Evolutionary conservation across 495 filamentous ascomycete genomes (phyloP).

Genomic region (Penicillium desertorum): DNA sequence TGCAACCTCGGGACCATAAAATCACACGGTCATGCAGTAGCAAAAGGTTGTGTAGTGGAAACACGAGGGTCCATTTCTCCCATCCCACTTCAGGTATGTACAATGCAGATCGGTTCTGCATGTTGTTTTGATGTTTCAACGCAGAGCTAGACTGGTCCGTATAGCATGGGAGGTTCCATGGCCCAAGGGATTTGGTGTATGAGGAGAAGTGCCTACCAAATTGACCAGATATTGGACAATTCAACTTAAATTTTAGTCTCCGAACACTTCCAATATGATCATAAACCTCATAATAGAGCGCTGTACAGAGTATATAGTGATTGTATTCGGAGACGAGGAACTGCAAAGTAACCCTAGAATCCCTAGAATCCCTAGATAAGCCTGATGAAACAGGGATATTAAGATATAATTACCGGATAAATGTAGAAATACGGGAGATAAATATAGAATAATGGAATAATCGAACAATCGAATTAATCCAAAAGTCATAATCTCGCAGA

Average conservation of each 20-base stretch:
- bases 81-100: not conserved
- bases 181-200: not conserved
- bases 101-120: not conserved
- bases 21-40: conserved; percentile 10
- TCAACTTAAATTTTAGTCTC: not conserved
- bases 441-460: not conserved
- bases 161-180: not conserved
- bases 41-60: conserved; percentile 4
- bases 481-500: not conserved
- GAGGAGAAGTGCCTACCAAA: not conserved
- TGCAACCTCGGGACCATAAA: conserved; percentile 20
- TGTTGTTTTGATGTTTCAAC: not conserved
- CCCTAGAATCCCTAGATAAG: not conserved
- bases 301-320: not conserved
- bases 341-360: not conserved
- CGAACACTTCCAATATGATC: not conserved
- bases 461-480: not conserved
- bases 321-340: not conserved
- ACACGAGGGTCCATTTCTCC: conserved; percentile 8
- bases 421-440: too few relatives aligned
- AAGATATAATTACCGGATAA: not conserved
- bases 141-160: not conserved
- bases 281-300: not conserved
- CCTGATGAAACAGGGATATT: not conserved
- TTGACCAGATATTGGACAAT: not conserved